Base-by-base conservation (phyloP, 495 filamentous ascomycete species). In the Penicillium atrosanguineum region DNA sequence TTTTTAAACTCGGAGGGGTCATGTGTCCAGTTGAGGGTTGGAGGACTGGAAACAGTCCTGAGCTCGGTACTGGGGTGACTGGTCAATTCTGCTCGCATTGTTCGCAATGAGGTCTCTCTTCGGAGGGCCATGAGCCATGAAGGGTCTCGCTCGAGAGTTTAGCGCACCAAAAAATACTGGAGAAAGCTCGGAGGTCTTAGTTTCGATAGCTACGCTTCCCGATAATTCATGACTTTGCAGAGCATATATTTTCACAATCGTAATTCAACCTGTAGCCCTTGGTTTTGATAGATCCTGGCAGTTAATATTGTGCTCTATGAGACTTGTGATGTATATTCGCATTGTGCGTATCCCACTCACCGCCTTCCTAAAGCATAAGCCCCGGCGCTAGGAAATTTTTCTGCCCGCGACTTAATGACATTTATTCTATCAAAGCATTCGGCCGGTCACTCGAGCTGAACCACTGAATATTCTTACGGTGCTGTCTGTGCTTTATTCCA, bases 11-110 rank as follows among this genome's bases (percentile, higher is more conserved):
- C 59, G 61, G 69, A 58, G 62, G 55, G 60, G 60, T 61, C 64
- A 48, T 69, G 65, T 77, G 73, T 71, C 73, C 61, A 60, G 67
- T 61, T 57, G 63, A 68, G 67, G 65, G 62, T 72, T 69, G 71
- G 63, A 65, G 56, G 69, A 58, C 46, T 57, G 41, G 46, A 48
- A 50, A 54, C 57, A 40, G 38, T 56, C 48, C 41, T 64, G 61
- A 57, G 63, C 63, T 64, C 56, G 62, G 44, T 50, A 60, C 58
- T 64, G 55, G 41, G 73, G 62, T 67, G 50, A 59, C 69, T 75
- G 72, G 73, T 77, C 72, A 77, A 77, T 70, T 64, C 20, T 31
- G n/a, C 38, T 40, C 16, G 34, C 7, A 18, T 44, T 62, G 60
- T 54, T 52, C 39, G 14, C 50, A 42, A 26, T 57, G 48, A 25